Evolutionary conservation across 257 asterid genomes (phyloP).

Genomic region (Buddleja alternifolia): DNA sequence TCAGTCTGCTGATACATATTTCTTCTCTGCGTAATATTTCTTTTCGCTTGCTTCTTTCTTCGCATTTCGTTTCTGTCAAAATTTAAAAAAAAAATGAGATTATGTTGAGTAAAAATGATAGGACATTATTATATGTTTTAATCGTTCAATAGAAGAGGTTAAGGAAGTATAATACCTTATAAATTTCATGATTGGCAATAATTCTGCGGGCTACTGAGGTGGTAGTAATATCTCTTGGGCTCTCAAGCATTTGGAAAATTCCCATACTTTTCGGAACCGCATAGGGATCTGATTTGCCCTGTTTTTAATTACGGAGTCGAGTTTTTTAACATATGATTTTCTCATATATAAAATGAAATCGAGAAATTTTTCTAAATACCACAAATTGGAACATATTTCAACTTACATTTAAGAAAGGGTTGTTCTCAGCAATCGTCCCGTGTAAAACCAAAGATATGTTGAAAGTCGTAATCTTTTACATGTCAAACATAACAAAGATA

Average conservation of each 20-base stretch:
- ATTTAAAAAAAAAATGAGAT: not conserved
- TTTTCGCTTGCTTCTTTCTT: slow-evolving; percentile 90
- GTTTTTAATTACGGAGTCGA: slow-evolving; percentile 30
- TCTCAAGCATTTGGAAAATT: slow-evolving; percentile 67
- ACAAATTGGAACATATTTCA: not conserved
- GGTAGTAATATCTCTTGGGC: slow-evolving; percentile 83
- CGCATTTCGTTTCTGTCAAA: slow-evolving; percentile 79
- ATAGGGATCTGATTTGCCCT: slow-evolving; percentile 77
- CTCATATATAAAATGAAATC: not conserved
- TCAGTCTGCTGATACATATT: slow-evolving; percentile 71
- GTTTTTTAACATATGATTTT: slow-evolving; percentile 24
- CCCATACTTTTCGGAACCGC: slow-evolving; percentile 77
- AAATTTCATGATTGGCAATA: slow-evolving; percentile 80
- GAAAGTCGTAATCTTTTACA: slow-evolving; percentile 64
- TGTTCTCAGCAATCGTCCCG: slow-evolving; percentile 77
- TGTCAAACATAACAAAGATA: slow-evolving; percentile 12
- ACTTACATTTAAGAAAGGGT: slow-evolving; percentile 61
- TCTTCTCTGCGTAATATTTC: slow-evolving; percentile 79
- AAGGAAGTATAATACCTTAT: slow-evolving; percentile 56
- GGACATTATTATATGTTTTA: not conserved
- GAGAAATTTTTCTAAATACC: not conserved
- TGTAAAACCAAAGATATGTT: slow-evolving; percentile 88
- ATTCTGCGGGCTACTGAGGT: slow-evolving; percentile 80
- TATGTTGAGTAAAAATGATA: not conserved
- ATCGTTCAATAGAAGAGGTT: not conserved